phyloP scores from a whole-genome alignment of 139 green algal species.

The Tetradesmus obliquus region DNA sequence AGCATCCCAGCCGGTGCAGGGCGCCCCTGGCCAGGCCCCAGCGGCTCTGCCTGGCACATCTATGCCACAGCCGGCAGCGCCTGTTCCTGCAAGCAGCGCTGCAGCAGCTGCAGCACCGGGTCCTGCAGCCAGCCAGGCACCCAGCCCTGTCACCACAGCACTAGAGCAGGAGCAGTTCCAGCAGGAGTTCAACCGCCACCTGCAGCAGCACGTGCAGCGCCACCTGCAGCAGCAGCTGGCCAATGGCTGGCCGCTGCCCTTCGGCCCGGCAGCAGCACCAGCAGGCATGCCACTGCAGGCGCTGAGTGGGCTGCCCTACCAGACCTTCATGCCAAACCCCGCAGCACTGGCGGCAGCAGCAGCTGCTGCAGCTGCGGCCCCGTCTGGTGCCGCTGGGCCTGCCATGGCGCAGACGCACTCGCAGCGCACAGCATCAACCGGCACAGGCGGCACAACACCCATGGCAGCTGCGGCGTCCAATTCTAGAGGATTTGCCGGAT shows the following conservation, averaged over 20 bases:
- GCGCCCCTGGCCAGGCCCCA: neutral
- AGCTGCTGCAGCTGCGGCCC: neutral
- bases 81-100: slow-evolving; percentile 6
- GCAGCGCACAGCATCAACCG: neutral
- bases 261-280: neutral
- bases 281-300: neutral
- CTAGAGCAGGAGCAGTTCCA: slow-evolving; percentile 19
- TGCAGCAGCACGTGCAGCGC: slow-evolving; percentile 8
- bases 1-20: neutral
- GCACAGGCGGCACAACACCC: slow-evolving; percentile 2
- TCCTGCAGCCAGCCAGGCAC: neutral
- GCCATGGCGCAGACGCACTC: neutral
- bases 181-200: slow-evolving; percentile 8
- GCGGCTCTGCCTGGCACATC: neutral
- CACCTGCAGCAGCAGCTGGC: slow-evolving; percentile 13
- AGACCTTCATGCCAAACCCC: slow-evolving; percentile 6
- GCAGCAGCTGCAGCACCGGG: slow-evolving; percentile 22
- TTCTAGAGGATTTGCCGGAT: neutral
- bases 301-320: neutral
- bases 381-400: neutral
- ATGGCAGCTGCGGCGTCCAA: neutral
- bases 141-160: neutral
- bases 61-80: neutral
- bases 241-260: neutral
- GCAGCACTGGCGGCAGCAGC: slow-evolving; percentile 30